Evolutionary conservation across 305 asterid genomes (phyloP).

Genomic region (Fraxinus xanthoxyloides): DNA sequence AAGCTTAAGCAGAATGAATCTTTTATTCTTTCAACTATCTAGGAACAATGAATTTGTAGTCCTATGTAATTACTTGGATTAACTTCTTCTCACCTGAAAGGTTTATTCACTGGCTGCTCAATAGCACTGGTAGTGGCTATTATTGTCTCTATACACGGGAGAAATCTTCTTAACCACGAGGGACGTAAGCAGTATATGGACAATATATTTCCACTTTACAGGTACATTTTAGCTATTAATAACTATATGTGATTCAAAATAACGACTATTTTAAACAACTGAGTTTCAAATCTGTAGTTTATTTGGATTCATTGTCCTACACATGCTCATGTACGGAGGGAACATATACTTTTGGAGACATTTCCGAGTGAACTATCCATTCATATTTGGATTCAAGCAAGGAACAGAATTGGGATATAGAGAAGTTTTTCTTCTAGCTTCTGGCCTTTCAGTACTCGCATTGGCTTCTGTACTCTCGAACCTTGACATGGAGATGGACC

Average conservation of each 20-base stretch:
- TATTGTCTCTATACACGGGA: conserved; percentile 34
- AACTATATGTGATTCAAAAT: neutral
- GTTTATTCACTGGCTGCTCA: conserved; percentile 64
- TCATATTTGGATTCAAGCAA: conserved; percentile 65
- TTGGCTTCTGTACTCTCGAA: conserved; percentile 61
- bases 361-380: conserved; percentile 69
- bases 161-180: conserved; percentile 43
- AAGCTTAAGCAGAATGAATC: conserved; percentile 11
- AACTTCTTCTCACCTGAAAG: conserved; percentile 30
- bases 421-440: conserved; percentile 70
- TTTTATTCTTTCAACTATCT: neutral
- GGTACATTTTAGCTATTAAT: conserved; percentile 32
- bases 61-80: neutral
- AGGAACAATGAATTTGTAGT: neutral
- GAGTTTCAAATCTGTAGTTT: conserved; percentile 40
- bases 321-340: conserved; percentile 68
- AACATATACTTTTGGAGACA: conserved; percentile 74
- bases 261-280: neutral
- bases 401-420: conserved; percentile 72
- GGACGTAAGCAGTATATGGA: conserved; percentile 54
- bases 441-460: conserved; percentile 67
- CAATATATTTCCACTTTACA: conserved; percentile 63
- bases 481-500: conserved; percentile 83
- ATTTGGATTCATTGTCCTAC: conserved; percentile 62
- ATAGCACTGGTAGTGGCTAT: conserved; percentile 57